These are phyloP conservation scores for Emmonsiellopsis sp. DNA, from an alignment of 2,329 filamentous ascomycete genomes.

Conservation along the genomic window DNA sequence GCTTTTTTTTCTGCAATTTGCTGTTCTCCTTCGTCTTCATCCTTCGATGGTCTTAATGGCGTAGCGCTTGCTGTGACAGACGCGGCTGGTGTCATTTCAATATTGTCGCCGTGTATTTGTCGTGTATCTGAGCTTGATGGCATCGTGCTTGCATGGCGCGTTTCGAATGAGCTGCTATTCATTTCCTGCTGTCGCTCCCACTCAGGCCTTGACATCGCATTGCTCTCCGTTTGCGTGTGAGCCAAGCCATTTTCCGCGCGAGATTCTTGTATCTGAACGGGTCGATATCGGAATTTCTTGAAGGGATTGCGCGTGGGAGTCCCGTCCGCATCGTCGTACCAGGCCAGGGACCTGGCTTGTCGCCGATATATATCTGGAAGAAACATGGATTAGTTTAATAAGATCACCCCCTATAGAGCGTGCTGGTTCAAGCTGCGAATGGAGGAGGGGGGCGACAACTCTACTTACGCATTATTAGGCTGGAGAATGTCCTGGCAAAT, in stretches of 20 bases:
- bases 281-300: constrained; percentile 27
- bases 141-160: background rate
- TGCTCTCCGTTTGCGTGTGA: constrained; percentile 16
- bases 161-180: constrained; percentile 4
- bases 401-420: too few species aligned
- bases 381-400: background rate
- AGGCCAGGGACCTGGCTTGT: constrained; percentile 29
- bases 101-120: background rate
- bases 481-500: too few species aligned
- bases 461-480: background rate
- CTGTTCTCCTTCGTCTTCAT: background rate
- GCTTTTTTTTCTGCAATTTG: background rate
- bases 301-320: constrained; percentile 32
- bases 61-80: background rate
- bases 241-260: constrained; percentile 21
- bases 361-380: constrained; percentile 31
- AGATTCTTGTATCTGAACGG: constrained; percentile 16
- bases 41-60: background rate
- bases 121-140: background rate
- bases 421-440: too few species aligned
- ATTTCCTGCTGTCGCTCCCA: background rate
- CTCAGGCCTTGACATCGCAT: constrained; percentile 8
- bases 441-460: too few species aligned
- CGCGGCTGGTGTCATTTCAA: background rate
- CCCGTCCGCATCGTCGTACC: constrained; percentile 30